Evolutionary conservation across 257 asterid genomes (phyloP).

Genomic region (Mitragyna speciosa): DNA sequence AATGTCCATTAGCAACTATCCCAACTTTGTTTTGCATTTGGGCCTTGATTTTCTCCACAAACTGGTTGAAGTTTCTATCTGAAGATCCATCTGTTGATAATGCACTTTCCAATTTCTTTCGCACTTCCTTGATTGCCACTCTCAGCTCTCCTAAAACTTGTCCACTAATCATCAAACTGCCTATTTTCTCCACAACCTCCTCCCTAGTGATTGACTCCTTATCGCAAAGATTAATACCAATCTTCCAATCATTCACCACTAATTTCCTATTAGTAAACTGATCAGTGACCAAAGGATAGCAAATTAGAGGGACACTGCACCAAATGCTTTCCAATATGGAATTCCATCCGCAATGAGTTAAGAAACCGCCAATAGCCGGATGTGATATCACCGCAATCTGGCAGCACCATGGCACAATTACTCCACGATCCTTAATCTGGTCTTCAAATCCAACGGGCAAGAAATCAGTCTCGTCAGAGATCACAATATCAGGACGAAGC

Average conservation of each 20-base stretch:
- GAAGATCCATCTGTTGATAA: conserved; percentile 58
- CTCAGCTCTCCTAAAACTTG: conserved; percentile 37
- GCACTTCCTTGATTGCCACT: conserved; percentile 44
- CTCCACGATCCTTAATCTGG: conserved; percentile 35
- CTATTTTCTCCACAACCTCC: conserved; percentile 53
- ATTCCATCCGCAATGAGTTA: conserved; percentile 84
- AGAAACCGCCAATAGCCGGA: conserved; percentile 58
- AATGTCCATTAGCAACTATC: conserved; percentile 3
- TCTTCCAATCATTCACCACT: conserved; percentile 73
- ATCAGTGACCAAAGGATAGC: conserved; percentile 65
- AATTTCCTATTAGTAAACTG: conserved; percentile 68
- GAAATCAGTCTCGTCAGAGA: conserved; percentile 41
- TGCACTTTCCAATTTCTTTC: conserved; percentile 48
- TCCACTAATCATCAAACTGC: conserved; percentile 44
- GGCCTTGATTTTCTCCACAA: conserved; percentile 50
- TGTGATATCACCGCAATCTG: conserved; percentile 63
- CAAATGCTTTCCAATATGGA: conserved; percentile 67
- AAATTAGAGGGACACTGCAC: conserved; percentile 53
- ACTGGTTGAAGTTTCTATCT: conserved; percentile 36
- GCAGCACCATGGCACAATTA: conserved; percentile 64
- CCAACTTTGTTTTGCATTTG: conserved; percentile 39
- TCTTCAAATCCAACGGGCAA: conserved; percentile 46
- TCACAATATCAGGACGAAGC: conserved; percentile 62
- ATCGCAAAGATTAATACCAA: conserved; percentile 61
- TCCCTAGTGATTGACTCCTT: conserved; percentile 33